Evolutionary conservation across 305 asterid genomes (phyloP), one percentile per base, ranked within the genome.

Genomic region (Striga hermonthica): DNA sequence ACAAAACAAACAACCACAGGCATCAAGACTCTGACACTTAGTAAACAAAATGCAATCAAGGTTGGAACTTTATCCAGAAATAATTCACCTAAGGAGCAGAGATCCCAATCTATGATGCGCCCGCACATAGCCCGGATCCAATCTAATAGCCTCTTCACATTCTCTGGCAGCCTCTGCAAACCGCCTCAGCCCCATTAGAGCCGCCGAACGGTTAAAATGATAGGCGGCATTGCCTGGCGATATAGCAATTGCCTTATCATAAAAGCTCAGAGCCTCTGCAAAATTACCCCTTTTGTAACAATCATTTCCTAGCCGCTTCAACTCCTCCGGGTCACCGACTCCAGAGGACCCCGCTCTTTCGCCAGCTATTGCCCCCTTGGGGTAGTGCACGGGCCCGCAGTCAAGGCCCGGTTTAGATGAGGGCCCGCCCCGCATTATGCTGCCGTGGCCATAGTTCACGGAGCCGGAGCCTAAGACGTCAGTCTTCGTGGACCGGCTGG

Each of bases 81-180:
- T 22, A 22, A 81, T 84, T 84, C 84, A 93, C 99, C 96, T 84
- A 70, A 88, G 79, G 72, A 84, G 76, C 75, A 93, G 73, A 72
- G 90, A 83, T 72, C 95, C 99, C 68, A 93, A 80, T 3, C 99
- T 96, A 59, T 83, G 95, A 77, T 90, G 96, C 4, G 97, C 99
- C 74, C 86, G 77, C 35, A 76, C 86, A 58, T 93, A 93, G 14
- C 83, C 80, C 7, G 95, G 97, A 86, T 93, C 95, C 89, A 90
- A 78, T 78, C 81, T 76, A 73, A 93, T 80, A 8, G 99, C 95
- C 80, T 86, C 96, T 64, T 85, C 96, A 49, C 90, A 93, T 71
- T 90, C 99, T 76, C 69, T 75, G 54, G 81, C 81, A 4, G 99
- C 97, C 62, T 90, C 95, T 0, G 53, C 64, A 48, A 90, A 59